These are phyloP conservation scores for Liriodendron chinense DNA, from an alignment of 164 flowering plant species.

Conservation along the genomic window DNA sequence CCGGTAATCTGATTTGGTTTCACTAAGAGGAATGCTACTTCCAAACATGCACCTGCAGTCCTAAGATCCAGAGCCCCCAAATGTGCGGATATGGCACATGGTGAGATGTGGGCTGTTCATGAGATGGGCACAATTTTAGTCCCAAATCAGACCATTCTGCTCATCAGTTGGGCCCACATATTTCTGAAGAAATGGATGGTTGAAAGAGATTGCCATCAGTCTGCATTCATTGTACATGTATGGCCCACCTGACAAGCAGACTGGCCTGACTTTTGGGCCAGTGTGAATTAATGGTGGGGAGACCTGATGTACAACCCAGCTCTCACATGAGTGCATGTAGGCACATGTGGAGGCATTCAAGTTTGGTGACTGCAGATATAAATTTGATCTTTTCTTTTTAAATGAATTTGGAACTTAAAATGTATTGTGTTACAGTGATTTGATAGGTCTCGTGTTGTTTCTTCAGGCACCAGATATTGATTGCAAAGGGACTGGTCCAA, in stretches of 20 bases:
- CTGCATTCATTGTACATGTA: neutral
- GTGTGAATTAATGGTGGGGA: neutral
- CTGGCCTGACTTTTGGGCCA: neutral
- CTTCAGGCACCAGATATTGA: slow-evolving; percentile 63
- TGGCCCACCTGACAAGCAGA: neutral
- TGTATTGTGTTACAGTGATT: neutral
- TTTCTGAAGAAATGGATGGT: neutral
- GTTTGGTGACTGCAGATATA: neutral
- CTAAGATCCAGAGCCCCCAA: neutral
- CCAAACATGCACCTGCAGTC: neutral
- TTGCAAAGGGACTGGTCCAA: slow-evolving; percentile 67
- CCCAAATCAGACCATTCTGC: neutral
- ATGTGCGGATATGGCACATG: neutral
- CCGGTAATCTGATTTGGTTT: slow-evolving; percentile 39
- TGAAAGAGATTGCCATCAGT: neutral
- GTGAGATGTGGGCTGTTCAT: neutral
- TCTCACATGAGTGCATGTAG: neutral
- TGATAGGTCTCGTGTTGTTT: neutral
- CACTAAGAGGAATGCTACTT: neutral
- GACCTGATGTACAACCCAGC: neutral
- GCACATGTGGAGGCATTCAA: neutral
- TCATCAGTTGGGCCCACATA: neutral
- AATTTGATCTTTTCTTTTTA: neutral
- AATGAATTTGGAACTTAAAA: neutral
- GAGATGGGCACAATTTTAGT: neutral